phyloP scores from a whole-genome alignment of 2,329 filamentous ascomycete genomes.

The Stagonosporopsis rhizophila region DNA sequence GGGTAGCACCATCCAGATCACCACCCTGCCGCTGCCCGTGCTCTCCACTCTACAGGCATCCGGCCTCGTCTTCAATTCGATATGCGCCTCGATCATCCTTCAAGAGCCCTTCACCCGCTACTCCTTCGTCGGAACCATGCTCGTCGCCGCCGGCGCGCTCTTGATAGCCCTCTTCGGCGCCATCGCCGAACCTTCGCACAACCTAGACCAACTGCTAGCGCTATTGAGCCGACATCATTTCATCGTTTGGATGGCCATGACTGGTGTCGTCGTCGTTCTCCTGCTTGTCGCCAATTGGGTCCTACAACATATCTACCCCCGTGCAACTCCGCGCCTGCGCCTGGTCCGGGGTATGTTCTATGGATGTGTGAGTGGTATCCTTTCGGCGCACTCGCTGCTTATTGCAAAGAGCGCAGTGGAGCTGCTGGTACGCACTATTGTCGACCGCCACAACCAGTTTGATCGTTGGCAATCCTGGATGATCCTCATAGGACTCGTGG shows the following conservation, averaged over 20 bases:
- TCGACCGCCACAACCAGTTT: constrained; percentile 91
- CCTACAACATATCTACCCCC: constrained; percentile 49
- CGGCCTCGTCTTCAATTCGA: constrained; percentile 96
- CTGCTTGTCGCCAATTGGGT: constrained; percentile 63
- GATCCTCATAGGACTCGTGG: constrained; percentile 81
- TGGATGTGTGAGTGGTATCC: constrained; percentile 84
- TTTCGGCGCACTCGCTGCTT: constrained; percentile 91
- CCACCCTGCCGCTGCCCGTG: constrained; percentile 90
- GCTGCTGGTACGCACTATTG: constrained; percentile 83
- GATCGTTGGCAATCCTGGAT: constrained; percentile 94
- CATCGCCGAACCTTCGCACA: constrained; percentile 91
- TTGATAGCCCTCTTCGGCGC: constrained; percentile 94
- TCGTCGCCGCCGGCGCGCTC: constrained; percentile 87
- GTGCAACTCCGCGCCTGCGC: constrained; percentile 68
- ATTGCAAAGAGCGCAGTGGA: constrained; percentile 97
- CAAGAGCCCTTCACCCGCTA: constrained; percentile 93
- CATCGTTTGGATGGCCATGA: constrained; percentile 86
- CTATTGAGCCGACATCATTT: constrained; percentile 79
- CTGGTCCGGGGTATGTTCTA: constrained; percentile 84
- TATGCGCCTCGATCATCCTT: constrained; percentile 92
- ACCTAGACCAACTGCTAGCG: constrained; percentile 77
- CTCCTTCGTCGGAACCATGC: constrained; percentile 86
- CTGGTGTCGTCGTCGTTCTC: constrained; percentile 73
- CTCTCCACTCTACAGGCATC: constrained; percentile 91
- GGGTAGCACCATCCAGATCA: constrained; percentile 96